A percentile compares a stretch with the other conserved stretches of the same genome.
phyloP scores from a whole-genome alignment of 225 moss, liverwort and hornwort species.

The Takakia lepidozioides region DNA sequence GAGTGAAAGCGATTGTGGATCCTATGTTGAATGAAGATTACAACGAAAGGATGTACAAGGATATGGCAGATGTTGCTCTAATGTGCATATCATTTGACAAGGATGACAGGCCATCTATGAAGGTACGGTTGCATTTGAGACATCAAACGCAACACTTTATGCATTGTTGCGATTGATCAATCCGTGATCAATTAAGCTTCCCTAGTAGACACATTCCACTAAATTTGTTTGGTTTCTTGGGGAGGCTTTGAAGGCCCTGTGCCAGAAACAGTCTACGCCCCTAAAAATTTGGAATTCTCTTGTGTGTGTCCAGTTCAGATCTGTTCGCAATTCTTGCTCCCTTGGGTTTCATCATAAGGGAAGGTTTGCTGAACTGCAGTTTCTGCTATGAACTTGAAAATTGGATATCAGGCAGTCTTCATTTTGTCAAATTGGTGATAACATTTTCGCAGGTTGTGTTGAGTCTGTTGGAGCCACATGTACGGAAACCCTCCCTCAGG shows the following conservation, averaged over 20 bases:
- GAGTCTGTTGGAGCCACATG: constrained; percentile 47
- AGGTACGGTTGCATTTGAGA: constrained; percentile 15
- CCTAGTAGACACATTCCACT: too few species aligned
- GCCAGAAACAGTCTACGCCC: neutral
- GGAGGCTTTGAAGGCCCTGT: too few species aligned
- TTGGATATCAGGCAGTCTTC: neutral
- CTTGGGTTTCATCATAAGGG: neutral
- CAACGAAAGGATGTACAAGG: constrained; percentile 28
- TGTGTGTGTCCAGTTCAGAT: neutral
- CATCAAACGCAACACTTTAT: neutral
- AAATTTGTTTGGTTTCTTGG: too few species aligned
- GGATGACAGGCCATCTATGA: constrained; percentile 48
- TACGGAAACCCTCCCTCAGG: too few species aligned
- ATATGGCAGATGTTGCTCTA: constrained; percentile 47
- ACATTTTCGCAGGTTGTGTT: constrained; percentile 28
- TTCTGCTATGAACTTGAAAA: neutral
- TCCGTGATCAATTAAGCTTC: neutral
- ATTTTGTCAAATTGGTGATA: neutral
- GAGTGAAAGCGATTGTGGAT: constrained; percentile 34
- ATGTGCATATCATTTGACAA: constrained; percentile 42
- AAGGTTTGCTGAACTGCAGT: neutral
- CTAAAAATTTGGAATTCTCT: neutral
- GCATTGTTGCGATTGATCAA: neutral
- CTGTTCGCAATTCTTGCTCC: neutral
- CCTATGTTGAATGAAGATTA: constrained; percentile 28